phyloP scores from a whole-genome alignment of 176 grass and related monocot genomes.

The Oryza longistaminata region DNA sequence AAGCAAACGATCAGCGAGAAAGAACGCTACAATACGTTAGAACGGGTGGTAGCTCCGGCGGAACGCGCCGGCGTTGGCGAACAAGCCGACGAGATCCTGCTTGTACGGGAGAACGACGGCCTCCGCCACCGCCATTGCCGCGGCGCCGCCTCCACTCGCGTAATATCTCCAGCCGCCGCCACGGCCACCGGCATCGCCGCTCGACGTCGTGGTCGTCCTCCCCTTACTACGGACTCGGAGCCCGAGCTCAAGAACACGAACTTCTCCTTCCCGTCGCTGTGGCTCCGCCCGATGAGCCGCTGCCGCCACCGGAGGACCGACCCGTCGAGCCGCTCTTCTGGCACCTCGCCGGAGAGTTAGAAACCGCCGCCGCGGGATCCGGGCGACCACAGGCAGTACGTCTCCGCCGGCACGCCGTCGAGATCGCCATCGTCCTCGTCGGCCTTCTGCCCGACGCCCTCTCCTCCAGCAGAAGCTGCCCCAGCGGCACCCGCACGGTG shows the following conservation, averaged over 20 bases:
- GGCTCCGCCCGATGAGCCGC: slow-evolving; percentile 56
- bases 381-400: slow-evolving; percentile 55
- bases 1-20: neutral
- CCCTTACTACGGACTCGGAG: slow-evolving; percentile 1
- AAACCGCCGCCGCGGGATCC: slow-evolving; percentile 13
- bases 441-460: neutral
- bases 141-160: neutral
- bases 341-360: slow-evolving; percentile 29
- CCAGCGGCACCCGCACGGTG: slow-evolving; percentile 42
- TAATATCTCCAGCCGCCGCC: slow-evolving; percentile 42
- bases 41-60: slow-evolving; percentile 63
- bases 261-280: slow-evolving; percentile 90
- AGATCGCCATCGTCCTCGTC: neutral
- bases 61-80: slow-evolving; percentile 65
- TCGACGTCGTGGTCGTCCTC: neutral
- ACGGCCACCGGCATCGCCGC: neutral
- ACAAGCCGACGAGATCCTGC: slow-evolving; percentile 64
- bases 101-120: slow-evolving; percentile 83
- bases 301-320: slow-evolving; percentile 70
- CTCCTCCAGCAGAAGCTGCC: slow-evolving; percentile 60
- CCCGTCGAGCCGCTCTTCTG: slow-evolving; percentile 70
- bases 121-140: slow-evolving; percentile 31
- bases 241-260: slow-evolving; percentile 56
- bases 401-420: slow-evolving; percentile 49
- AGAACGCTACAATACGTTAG: slow-evolving; percentile 1